Conservation (phyloP, 1,284 basidiomycete genomes). For the Rhodotorula sp. region DNA sequence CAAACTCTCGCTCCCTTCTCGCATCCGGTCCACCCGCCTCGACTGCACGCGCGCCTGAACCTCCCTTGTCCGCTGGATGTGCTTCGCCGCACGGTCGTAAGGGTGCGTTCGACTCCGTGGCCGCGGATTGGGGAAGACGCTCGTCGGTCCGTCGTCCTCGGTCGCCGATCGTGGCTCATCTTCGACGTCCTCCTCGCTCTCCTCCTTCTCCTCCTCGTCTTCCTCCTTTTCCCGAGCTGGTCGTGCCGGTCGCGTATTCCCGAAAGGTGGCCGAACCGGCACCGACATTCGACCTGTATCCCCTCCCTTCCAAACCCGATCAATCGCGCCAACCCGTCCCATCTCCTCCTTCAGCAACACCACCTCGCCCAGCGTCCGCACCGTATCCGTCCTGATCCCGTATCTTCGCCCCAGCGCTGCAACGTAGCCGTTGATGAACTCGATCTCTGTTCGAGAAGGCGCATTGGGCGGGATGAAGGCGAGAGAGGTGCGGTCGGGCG, state of each 20-base stretch:
- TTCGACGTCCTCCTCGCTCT: neutral
- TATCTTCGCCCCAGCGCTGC: constrained; percentile 63
- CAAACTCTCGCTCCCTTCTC: neutral
- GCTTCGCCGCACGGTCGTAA: constrained; percentile 5
- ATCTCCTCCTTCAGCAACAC: constrained; percentile 56
- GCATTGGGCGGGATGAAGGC: constrained; percentile 25
- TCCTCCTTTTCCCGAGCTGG: neutral
- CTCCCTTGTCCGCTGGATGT: constrained; percentile 2
- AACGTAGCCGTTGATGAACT: constrained; percentile 85
- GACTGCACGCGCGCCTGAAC: neutral
- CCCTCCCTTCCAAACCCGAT: constrained; percentile 21
- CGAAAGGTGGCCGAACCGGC: neutral
- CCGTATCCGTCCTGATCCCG: constrained; percentile 63
- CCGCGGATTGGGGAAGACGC: neutral
- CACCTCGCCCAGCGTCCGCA: constrained; percentile 63
- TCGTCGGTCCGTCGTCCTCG: neutral
- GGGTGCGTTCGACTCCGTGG: neutral
- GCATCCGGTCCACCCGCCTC: neutral
- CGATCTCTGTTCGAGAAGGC: constrained; percentile 66
- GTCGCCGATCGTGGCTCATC: too few species aligned
- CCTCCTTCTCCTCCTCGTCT: neutral
- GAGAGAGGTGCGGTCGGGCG: constrained; percentile 1
- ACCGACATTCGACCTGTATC: neutral
- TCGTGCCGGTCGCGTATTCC: too few species aligned
- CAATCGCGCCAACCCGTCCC: constrained; percentile 30